phyloP scores from a whole-genome alignment of 352 stramenopile species.

The Globisporangium irregulare region DNA sequence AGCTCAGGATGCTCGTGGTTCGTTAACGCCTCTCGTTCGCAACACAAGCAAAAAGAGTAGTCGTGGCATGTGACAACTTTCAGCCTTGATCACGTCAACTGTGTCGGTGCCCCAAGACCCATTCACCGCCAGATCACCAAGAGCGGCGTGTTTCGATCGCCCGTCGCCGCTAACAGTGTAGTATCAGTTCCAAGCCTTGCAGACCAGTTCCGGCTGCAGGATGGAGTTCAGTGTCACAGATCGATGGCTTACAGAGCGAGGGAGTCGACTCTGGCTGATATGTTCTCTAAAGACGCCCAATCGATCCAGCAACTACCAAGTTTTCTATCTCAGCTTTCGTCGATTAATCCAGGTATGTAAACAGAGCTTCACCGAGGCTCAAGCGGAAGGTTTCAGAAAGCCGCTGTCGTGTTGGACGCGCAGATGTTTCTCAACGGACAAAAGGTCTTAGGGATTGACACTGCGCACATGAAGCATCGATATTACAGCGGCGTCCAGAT shows the following conservation, averaged over 20 bases:
- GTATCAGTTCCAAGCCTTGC: not conserved
- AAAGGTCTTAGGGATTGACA: not conserved
- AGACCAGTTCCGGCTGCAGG: not conserved
- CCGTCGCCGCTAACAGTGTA: not conserved
- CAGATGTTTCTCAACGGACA: not conserved
- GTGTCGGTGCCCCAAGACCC: not conserved
- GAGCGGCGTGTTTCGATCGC: not conserved
- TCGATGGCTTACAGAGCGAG: not conserved
- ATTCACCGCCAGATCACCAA: not conserved
- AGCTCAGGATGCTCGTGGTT: not conserved
- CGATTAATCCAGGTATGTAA: not conserved
- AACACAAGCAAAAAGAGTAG: not conserved
- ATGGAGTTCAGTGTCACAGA: not conserved
- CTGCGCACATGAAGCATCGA: too few relatives aligned
- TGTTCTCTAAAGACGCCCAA: not conserved
- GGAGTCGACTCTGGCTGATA: not conserved
- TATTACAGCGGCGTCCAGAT: too few relatives aligned
- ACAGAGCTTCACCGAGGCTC: not conserved
- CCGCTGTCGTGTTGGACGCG: not conserved
- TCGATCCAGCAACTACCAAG: not conserved
- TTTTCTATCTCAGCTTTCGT: not conserved
- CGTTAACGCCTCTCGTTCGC: not conserved
- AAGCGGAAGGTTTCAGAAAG: not conserved
- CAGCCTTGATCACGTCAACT: not conserved
- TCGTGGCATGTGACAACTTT: not conserved